Evolutionary conservation across 2,329 filamentous ascomycete species (phyloP).

Genomic region (Penicillium sp.): DNA sequence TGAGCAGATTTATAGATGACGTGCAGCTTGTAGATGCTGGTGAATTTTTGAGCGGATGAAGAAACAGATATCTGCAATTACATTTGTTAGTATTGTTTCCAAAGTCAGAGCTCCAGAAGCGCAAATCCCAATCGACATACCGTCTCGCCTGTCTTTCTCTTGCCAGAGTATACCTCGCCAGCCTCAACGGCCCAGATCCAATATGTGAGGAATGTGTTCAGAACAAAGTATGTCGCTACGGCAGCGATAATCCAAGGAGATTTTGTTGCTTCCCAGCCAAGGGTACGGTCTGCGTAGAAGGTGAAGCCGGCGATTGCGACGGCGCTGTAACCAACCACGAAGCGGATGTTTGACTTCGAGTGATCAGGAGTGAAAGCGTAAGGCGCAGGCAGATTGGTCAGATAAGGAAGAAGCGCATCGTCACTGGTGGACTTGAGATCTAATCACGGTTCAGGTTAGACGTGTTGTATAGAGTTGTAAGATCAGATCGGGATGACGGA

Average conservation of each 20-base stretch:
- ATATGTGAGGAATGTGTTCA: constrained; percentile 76
- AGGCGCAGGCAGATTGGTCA: constrained; percentile 72
- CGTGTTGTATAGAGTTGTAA: constrained; percentile 7
- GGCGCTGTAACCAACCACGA: constrained; percentile 79
- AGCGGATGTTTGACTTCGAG: constrained; percentile 76
- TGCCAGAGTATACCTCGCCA: constrained; percentile 78
- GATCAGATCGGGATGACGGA: constrained; percentile 26
- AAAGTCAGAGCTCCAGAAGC: background rate
- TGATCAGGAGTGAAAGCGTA: constrained; percentile 76
- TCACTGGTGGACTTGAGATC: constrained; percentile 97
- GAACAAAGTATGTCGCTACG: constrained; percentile 73
- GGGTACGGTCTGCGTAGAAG: constrained; percentile 88
- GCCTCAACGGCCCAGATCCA: constrained; percentile 87
- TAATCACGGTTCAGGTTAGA: constrained; percentile 40
- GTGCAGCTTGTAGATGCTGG: constrained; percentile 76
- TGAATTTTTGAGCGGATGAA: constrained; percentile 74
- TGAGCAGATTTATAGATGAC: constrained; percentile 52
- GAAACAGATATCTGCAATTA: constrained; percentile 67
- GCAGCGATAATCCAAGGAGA: constrained; percentile 72
- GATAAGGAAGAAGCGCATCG: constrained; percentile 90
- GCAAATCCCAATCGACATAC: constrained; percentile 32
- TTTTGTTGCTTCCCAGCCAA: constrained; percentile 87
- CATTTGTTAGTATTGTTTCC: constrained; percentile 5
- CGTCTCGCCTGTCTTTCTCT: constrained; percentile 67
- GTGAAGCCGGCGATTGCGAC: constrained; percentile 78